Evolutionary conservation across 164 flowering plant genomes (phyloP).

Genomic region (Berberis thunbergii): DNA sequence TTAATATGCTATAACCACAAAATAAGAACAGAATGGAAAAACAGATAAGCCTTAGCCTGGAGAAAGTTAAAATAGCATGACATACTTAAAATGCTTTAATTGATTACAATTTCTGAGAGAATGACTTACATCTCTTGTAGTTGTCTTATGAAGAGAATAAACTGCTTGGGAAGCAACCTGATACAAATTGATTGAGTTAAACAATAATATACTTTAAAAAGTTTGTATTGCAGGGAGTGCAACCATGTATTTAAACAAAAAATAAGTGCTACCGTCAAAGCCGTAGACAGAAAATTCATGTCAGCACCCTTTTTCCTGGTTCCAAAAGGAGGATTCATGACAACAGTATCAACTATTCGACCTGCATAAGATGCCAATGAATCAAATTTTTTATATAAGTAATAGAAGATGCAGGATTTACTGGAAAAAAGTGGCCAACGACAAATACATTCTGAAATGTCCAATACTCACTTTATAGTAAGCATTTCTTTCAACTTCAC

Average conservation of each 20-base stretch:
- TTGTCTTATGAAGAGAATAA: constrained; percentile 90
- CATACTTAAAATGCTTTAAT: no score
- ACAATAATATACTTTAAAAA: neutral
- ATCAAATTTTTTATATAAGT: neutral
- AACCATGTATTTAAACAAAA: neutral
- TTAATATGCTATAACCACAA: constrained; percentile 54
- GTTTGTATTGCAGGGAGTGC: neutral
- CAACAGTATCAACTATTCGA: constrained; percentile 65
- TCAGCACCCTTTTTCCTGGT: constrained; percentile 90
- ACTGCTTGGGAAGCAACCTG: constrained; percentile 89
- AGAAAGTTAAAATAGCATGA: no score
- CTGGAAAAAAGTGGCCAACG: no score
- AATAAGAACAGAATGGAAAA: no score
- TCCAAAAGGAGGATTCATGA: constrained; percentile 99
- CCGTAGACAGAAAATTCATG: constrained; percentile 69
- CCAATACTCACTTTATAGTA: no score
- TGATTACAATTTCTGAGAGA: no score
- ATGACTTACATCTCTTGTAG: constrained; percentile 87
- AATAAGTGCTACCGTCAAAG: constrained; percentile 48
- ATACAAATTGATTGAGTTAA: constrained; percentile 6
- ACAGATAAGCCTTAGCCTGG: no score
- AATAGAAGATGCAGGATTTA: no score
- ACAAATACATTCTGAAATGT: no score
- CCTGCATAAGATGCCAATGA: constrained; percentile 26
- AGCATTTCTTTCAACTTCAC: no score